Percentiles rank a stretch among this genome's conserved stretches.
phyloP scores from a whole-genome alignment of 225 moss, liverwort and hornwort genomes.

The Polytrichum commune region DNA sequence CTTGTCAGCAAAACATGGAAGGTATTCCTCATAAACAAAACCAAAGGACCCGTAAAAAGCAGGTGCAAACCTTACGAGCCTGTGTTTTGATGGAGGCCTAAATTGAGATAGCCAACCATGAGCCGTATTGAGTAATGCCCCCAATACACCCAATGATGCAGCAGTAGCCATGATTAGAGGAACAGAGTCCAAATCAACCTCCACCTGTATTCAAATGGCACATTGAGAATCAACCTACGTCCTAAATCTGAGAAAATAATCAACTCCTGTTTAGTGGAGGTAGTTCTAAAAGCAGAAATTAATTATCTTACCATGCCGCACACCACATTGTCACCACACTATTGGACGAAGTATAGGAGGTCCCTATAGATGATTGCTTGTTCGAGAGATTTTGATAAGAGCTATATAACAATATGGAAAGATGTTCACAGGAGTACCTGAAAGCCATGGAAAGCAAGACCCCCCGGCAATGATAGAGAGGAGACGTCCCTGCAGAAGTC shows the following conservation, averaged over 20 bases:
- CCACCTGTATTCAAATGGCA: slow-evolving; percentile 22
- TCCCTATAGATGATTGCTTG: no score
- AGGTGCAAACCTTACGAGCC: slow-evolving; percentile 43
- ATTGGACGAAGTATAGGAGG: neutral
- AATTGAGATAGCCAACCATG: slow-evolving; percentile 73
- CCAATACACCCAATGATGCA: slow-evolving; percentile 68
- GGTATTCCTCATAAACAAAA: no score
- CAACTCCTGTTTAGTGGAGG: no score
- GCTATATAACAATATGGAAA: neutral
- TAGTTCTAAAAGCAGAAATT: no score
- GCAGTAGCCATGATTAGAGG: slow-evolving; percentile 75
- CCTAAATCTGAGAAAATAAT: no score
- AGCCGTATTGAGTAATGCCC: slow-evolving; percentile 67
- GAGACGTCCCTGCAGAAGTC: slow-evolving; percentile 45
- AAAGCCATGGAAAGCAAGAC: slow-evolving; percentile 65
- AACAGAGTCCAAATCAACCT: slow-evolving; percentile 63
- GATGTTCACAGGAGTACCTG: slow-evolving; percentile 32
- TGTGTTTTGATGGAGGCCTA: slow-evolving; percentile 53
- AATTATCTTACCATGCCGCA: neutral
- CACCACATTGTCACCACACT: neutral
- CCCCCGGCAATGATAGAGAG: slow-evolving; percentile 71
- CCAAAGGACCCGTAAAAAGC: no score
- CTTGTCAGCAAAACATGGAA: no score
- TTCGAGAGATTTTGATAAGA: no score
- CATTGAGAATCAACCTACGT: neutral